phyloP scores from a whole-genome alignment of 1,284 basidiomycete genomes.

The Meripilus lineatus region DNA sequence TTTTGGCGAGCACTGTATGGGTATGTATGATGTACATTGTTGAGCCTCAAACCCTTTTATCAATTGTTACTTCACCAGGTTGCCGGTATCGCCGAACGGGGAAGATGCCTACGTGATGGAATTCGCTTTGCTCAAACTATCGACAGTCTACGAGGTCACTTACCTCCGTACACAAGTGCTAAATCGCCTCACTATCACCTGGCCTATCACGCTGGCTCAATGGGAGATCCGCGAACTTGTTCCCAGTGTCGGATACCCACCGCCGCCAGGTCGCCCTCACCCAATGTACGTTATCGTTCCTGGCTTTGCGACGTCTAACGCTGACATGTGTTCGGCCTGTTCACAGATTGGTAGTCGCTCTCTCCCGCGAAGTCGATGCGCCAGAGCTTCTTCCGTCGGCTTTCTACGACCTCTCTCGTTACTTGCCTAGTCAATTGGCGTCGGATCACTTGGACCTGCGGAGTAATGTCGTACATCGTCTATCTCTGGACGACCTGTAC shows the following conservation, averaged over 20 bases:
- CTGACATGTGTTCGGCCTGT: conserved; percentile 25
- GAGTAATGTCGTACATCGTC: conserved; percentile 24
- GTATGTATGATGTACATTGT: conserved; percentile 2
- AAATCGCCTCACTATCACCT: conserved; percentile 41
- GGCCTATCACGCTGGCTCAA: conserved; percentile 52
- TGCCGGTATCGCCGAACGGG: conserved; percentile 6
- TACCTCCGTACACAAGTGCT: conserved; percentile 52
- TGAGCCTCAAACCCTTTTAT: background rate
- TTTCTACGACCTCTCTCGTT: conserved; percentile 50
- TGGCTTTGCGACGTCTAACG: conserved; percentile 17
- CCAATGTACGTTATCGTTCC: conserved; percentile 47
- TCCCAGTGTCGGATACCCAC: conserved; percentile 44
- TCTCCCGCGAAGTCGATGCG: conserved; percentile 36
- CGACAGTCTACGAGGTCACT: conserved; percentile 55
- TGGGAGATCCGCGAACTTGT: conserved; percentile 63
- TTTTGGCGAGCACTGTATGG: conserved; percentile 55
- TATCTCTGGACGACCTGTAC: conserved; percentile 51
- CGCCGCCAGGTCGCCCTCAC: conserved; percentile 52
- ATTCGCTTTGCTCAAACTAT: conserved; percentile 54
- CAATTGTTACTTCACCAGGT: background rate
- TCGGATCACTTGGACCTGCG: conserved; percentile 26
- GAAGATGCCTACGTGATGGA: conserved; percentile 42
- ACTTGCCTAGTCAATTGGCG: conserved; percentile 37
- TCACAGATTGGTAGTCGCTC: conserved; percentile 37
- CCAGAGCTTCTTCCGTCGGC: conserved; percentile 40